phyloP scores from a whole-genome alignment of 352 stramenopile genomes.

The Phytophthora pseudosyringae region DNA sequence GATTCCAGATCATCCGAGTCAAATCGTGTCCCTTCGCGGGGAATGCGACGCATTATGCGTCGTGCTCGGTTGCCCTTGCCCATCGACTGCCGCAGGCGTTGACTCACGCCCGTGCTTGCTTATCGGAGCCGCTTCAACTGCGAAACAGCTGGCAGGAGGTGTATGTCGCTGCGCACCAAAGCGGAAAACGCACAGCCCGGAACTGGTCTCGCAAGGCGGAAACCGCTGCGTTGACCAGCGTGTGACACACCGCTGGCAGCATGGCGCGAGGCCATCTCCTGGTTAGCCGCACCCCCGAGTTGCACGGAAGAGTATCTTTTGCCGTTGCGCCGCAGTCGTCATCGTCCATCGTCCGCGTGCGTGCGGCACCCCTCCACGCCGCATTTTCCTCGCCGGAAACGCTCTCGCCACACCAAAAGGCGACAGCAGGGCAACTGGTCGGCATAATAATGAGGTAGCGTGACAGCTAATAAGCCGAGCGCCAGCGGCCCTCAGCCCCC shows the following conservation, averaged over 20 bases:
- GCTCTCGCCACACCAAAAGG: conserved; percentile 7
- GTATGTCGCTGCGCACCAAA: conserved; percentile 21
- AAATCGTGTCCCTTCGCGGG: conserved; percentile 6
- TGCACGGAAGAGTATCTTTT: conserved; percentile 22
- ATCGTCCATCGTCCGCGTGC: conserved; percentile 25
- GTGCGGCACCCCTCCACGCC: conserved; percentile 18
- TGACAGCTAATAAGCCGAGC: too few relatives aligned
- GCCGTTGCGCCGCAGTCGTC: conserved; percentile 22
- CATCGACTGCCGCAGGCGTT: background rate
- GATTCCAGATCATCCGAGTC: conserved; percentile 4
- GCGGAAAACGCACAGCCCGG: background rate
- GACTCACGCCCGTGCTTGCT: conserved; percentile 10
- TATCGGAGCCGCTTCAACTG: conserved; percentile 24
- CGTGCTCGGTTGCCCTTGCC: background rate
- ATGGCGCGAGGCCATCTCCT: background rate
- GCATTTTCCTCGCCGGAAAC: conserved; percentile 10
- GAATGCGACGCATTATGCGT: too few relatives aligned
- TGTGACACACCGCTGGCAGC: background rate
- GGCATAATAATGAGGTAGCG: conserved; percentile 1
- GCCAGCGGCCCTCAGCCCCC: too few relatives aligned
- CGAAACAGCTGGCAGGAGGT: conserved; percentile 31
- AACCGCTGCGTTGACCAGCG: conserved; percentile 14
- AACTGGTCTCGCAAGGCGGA: conserved; percentile 1
- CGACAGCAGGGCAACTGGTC: background rate
- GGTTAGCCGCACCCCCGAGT: background rate